Conservation (phyloP, 1,284 basidiomycete species). For the Sanghuangporus weigelae region DNA sequence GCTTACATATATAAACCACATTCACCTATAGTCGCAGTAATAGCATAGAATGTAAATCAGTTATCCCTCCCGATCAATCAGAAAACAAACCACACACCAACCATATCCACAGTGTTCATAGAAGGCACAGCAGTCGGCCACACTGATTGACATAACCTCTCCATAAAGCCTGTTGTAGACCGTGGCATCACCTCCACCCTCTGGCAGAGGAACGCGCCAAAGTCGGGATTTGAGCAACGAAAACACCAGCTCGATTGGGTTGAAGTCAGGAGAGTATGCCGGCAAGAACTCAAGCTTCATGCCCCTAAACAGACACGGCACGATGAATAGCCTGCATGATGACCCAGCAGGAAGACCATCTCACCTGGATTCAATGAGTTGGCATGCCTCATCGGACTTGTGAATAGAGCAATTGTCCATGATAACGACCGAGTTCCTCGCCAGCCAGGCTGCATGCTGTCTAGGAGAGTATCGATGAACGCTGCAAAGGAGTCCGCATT, state of each 20-base stretch:
- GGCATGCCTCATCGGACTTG: no score
- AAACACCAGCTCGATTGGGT: conserved; percentile 20
- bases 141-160: not conserved
- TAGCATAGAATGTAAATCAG: no score
- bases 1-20: no score
- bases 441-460: no score
- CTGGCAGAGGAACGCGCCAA: not conserved
- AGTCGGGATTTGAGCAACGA: conserved; percentile 11
- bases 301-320: conserved; percentile 7
- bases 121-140: not conserved
- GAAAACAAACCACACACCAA: no score
- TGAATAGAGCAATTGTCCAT: no score
- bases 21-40: no score
- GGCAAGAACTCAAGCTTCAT: conserved; percentile 18
- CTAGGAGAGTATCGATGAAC: no score
- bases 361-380: not conserved
- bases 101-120: no score
- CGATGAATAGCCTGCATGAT: not conserved
- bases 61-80: no score
- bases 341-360: not conserved
- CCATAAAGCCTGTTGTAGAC: not conserved
- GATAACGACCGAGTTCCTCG: no score
- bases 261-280: conserved; percentile 21
- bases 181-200: not conserved
- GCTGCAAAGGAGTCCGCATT: no score